These are phyloP conservation scores for Sclerotiophoma versabilis DNA, from an alignment of 2,329 filamentous ascomycete species.

Conservation along the genomic window DNA sequence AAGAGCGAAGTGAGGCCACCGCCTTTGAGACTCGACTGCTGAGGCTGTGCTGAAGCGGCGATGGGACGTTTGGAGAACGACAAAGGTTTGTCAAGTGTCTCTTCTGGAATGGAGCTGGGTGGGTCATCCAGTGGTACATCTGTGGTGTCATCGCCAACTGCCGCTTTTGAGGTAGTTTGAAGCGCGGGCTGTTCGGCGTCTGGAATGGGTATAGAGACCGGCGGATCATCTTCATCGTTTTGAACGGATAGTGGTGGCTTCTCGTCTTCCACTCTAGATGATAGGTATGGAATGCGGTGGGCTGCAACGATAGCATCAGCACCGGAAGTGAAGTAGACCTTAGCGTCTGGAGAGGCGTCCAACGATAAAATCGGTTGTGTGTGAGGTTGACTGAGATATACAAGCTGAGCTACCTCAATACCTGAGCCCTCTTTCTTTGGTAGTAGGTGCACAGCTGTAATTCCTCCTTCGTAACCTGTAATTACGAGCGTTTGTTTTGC, in stretches of 20 bases:
- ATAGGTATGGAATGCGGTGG: constrained; percentile 67
- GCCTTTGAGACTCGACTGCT: background rate
- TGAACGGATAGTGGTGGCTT: background rate
- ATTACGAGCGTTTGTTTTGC: constrained; percentile 65
- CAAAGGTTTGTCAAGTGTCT: constrained; percentile 2
- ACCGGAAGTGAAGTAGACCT: constrained; percentile 77
- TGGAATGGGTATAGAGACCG: background rate
- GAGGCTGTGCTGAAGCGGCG: constrained; percentile 2
- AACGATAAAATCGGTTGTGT: constrained; percentile 80
- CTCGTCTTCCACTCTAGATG: background rate
- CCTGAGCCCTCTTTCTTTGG: constrained; percentile 37
- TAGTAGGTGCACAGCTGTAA: constrained; percentile 70
- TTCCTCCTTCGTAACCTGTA: constrained; percentile 86
- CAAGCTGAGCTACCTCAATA: constrained; percentile 51
- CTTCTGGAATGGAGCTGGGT: constrained; percentile 1
- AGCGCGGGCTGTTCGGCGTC: background rate
- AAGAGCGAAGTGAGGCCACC: constrained; percentile 39
- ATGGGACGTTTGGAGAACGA: constrained; percentile 29
- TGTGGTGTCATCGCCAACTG: background rate
- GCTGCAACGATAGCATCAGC: constrained; percentile 82
- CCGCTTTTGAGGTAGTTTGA: background rate
- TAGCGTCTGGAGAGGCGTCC: constrained; percentile 46
- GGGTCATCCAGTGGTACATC: background rate
- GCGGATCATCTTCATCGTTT: background rate
- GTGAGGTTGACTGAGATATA: constrained; percentile 74